Evolutionary conservation across 768 basidiomycete species (phyloP).

Genomic region (Inosperma sp.): DNA sequence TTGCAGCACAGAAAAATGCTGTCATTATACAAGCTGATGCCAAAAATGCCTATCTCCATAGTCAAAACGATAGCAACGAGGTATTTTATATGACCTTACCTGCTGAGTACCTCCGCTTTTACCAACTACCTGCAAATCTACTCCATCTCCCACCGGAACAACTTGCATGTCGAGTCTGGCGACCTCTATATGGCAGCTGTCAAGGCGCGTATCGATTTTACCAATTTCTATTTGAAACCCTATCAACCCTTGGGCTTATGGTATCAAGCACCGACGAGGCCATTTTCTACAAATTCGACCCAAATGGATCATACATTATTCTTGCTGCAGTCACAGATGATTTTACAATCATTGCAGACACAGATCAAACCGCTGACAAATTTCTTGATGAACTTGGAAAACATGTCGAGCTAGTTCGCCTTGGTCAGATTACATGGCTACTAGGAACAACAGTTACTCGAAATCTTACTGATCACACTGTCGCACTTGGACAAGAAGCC

Average conservation of each 20-base stretch:
- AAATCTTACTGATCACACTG: conserved; percentile 13
- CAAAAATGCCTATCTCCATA: conserved; percentile 18
- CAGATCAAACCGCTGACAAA: neutral
- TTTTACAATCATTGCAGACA: conserved; percentile 24
- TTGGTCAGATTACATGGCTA: conserved; percentile 25
- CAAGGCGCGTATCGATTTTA: conserved; percentile 35
- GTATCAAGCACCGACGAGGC: conserved; percentile 17
- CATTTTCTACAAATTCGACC: conserved; percentile 19
- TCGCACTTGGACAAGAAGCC: conserved; percentile 21
- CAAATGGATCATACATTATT: conserved; percentile 15
- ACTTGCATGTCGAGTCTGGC: conserved; percentile 11
- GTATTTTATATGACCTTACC: conserved; percentile 25
- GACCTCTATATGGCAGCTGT: conserved; percentile 32
- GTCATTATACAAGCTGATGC: conserved; percentile 12
- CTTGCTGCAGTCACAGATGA: conserved; percentile 28
- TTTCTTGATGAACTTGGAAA: conserved; percentile 15
- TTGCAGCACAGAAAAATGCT: conserved; percentile 15
- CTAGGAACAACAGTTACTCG: conserved; percentile 23
- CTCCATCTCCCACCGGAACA: neutral
- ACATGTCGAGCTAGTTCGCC: conserved; percentile 20
- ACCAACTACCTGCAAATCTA: neutral
- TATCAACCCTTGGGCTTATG: conserved; percentile 12
- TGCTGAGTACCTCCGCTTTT: conserved; percentile 8
- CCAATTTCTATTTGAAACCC: conserved; percentile 16
- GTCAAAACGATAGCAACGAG: too few relatives aligned